Conservation (phyloP, 192 early-diverging fungal genomes). For the Anaeromyces robustus region DNA sequence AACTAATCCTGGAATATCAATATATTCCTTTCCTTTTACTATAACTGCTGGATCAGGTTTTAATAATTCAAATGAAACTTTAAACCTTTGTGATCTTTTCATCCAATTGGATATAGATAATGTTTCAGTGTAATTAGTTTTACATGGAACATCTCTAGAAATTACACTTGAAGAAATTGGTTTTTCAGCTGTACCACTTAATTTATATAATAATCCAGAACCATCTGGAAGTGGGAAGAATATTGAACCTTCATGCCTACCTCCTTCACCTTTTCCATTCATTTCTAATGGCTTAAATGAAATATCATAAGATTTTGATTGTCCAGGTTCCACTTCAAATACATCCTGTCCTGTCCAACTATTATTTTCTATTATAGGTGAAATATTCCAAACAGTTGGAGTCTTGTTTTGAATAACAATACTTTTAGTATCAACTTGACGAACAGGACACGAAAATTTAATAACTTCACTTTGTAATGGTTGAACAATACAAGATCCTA, state of each 20-base stretch:
- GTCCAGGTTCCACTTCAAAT: slow-evolving; percentile 35
- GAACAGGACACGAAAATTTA: slow-evolving; percentile 36
- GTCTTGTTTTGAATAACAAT: slow-evolving; percentile 31
- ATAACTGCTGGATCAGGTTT: slow-evolving; percentile 37
- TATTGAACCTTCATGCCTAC: slow-evolving; percentile 34
- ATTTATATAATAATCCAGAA: slow-evolving; percentile 36
- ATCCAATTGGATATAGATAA: slow-evolving; percentile 36
- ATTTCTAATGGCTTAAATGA: slow-evolving; percentile 29
- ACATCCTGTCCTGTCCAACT: slow-evolving; percentile 30
- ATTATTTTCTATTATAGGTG: slow-evolving; percentile 41
- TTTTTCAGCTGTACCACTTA: slow-evolving; percentile 36
- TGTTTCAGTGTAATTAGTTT: slow-evolving; percentile 31
- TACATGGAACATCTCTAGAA: slow-evolving; percentile 35
- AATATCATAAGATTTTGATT: slow-evolving; percentile 34
- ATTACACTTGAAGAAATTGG: slow-evolving; percentile 26
- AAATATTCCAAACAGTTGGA: slow-evolving; percentile 25
- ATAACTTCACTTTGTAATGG: slow-evolving; percentile 32
- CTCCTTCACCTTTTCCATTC: slow-evolving; percentile 14
- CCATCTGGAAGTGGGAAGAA: slow-evolving; percentile 49
- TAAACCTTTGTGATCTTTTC: slow-evolving; percentile 29
- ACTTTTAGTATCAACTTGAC: slow-evolving; percentile 29
- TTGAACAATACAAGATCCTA: slow-evolving; percentile 36
- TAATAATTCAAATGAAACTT: slow-evolving; percentile 25
- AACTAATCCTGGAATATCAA: slow-evolving; percentile 27
- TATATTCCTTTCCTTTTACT: slow-evolving; percentile 38